Conservation (phyloP, 768 basidiomycete species). For the Leucogyrophana mollusca region DNA sequence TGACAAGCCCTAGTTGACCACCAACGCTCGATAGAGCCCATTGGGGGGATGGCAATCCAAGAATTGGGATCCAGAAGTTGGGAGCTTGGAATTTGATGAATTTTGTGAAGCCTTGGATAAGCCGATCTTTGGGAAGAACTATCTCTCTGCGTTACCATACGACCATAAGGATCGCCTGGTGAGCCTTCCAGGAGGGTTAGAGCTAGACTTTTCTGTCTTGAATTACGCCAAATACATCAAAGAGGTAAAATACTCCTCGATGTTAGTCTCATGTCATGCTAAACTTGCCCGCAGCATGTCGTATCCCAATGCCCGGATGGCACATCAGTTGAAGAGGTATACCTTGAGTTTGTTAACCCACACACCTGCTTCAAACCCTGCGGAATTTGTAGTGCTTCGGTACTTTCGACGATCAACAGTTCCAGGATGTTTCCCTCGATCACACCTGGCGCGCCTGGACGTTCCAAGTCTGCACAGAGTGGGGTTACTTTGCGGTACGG, state of each 20-base stretch:
- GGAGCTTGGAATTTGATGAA: slow-evolving; percentile 59
- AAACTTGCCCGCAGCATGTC: slow-evolving; percentile 40
- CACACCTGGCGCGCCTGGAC: slow-evolving; percentile 85
- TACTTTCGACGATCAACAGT: slow-evolving; percentile 69
- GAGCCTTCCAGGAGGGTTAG: slow-evolving; percentile 42
- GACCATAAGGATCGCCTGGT: slow-evolving; percentile 50
- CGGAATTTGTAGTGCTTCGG: slow-evolving; percentile 74
- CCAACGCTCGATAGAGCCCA: slow-evolving; percentile 41
- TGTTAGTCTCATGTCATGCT: neutral
- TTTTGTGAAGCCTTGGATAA: slow-evolving; percentile 63
- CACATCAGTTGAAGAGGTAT: slow-evolving; percentile 48
- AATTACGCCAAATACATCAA: slow-evolving; percentile 82
- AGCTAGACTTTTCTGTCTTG: slow-evolving; percentile 56
- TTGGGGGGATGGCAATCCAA: slow-evolving; percentile 78
- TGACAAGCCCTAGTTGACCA: slow-evolving; percentile 13
- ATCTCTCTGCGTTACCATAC: slow-evolving; percentile 41
- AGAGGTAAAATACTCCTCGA: slow-evolving; percentile 42
- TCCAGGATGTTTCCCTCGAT: slow-evolving; percentile 55
- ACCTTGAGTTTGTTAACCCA: slow-evolving; percentile 8
- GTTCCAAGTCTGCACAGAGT: slow-evolving; percentile 92
- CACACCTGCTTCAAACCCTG: neutral
- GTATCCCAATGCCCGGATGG: slow-evolving; percentile 59
- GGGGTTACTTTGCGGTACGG: slow-evolving; percentile 89
- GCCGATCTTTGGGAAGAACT: slow-evolving; percentile 33
- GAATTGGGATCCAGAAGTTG: slow-evolving; percentile 81